Base-by-base conservation (phyloP, 116 monocot genomes). In the Iris pallida region DNA sequence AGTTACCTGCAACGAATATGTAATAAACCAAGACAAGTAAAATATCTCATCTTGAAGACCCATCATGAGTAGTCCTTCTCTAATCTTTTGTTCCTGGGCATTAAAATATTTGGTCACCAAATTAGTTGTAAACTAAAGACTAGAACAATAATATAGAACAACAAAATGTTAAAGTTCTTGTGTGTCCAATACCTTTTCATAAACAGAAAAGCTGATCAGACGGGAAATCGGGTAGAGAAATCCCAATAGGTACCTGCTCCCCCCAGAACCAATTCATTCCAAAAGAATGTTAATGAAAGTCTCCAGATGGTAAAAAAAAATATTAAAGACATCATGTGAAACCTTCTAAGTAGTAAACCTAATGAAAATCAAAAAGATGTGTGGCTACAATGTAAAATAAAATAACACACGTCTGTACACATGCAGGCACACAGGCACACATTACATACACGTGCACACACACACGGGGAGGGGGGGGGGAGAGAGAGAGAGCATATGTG, bases 11-110 rank as follows among this genome's bases (percentile, higher is more conserved):
- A 94, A 14, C n/a, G 67, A 58, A 76, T 94, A 94, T 69, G 93
- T 90, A 45, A 94, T 87, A 64, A 90, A 87, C 93, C 93, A 94
- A 40, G 93, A 86, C 65, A 94, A 82, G 65, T 94, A 85, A 76
- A 94, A 94, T 64, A 82, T 87, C 55, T 90, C 77, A 74, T 90
- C 87, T 75, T 82, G 80, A 13, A 94, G 80, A 16, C 93, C 90
- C 93, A 94, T 94, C 93, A 94, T 90, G 71, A 80, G 80, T 16
- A 94, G 66, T 10, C 93, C 90, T 85, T 94, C 93, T 87, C 87
- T 94, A 68, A 94, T 94, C 71, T 94, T 94, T 44, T 85, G 77
- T 61, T 94, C 93, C 93, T 94, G 82, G 47, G 68, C 42, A 75
- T 56, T 54, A 72, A n/a, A 69, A 68, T 8, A 63, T 11, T 44